Conservation (phyloP, 768 basidiomycete species). For the Asterophora parasitica region DNA sequence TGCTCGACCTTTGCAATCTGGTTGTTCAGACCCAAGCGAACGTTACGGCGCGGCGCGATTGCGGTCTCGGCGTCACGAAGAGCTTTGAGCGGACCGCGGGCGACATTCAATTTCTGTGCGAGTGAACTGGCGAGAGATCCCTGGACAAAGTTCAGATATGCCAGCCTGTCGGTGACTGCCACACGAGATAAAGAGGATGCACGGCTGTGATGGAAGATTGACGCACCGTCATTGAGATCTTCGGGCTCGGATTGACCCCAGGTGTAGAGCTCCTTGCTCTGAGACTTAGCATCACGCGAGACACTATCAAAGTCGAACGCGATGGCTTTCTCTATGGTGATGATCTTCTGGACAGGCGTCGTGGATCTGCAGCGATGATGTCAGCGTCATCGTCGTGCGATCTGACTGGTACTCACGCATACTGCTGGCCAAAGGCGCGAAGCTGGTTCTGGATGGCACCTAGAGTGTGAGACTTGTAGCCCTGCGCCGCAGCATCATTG, state of each 20-base stretch:
- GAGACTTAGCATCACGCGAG: constrained; percentile 59
- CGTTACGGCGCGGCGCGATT: constrained; percentile 56
- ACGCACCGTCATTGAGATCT: constrained; percentile 73
- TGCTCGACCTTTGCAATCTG: constrained; percentile 67
- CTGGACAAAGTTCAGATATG: constrained; percentile 74
- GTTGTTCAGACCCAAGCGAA: constrained; percentile 49
- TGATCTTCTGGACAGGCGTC: constrained; percentile 69
- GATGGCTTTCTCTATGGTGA: constrained; percentile 74
- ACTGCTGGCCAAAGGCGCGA: constrained; percentile 69
- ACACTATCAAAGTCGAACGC: constrained; percentile 69
- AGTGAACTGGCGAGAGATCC: constrained; percentile 62
- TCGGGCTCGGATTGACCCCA: constrained; percentile 73
- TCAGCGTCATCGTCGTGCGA: constrained; percentile 6
- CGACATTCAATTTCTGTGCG: constrained; percentile 55
- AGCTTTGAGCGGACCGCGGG: constrained; percentile 64
- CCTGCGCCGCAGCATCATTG: constrained; percentile 38
- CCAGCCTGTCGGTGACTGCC: constrained; percentile 73
- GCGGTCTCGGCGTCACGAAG: constrained; percentile 66
- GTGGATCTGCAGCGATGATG: constrained; percentile 38
- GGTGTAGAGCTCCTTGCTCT: constrained; percentile 80
- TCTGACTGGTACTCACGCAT: constrained; percentile 41
- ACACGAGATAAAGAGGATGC: constrained; percentile 9
- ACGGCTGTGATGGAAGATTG: constrained; percentile 1
- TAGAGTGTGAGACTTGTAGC: constrained; percentile 49
- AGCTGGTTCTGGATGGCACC: constrained; percentile 69